Evolutionary conservation across 441 rosid species (phyloP), one percentile per base, ranked within the genome.

Genomic region (Jatropha podagrica): DNA sequence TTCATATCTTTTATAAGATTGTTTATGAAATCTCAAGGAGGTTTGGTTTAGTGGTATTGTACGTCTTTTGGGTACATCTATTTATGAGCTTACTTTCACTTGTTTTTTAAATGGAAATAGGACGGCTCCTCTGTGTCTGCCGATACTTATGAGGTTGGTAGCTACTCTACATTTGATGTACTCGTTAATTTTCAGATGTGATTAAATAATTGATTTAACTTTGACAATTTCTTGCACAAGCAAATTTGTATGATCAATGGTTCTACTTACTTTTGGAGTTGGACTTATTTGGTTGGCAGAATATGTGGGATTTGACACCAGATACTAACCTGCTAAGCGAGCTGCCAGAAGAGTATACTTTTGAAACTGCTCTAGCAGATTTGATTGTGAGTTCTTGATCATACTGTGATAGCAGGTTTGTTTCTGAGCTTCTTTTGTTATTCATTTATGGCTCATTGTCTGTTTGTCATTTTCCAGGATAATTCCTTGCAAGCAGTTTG

Each of bases 401-500:
- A 56, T 23, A 13, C 52, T 56, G 27, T 49, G 37, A 71, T 56
- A 67, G 13, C 67, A 20, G 61, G 58, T 54, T 74, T 65, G 26
- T 1, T 61, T 56, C 4, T 44, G 2, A 65, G 52, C 18, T 58
- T 42, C 37, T 61, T 69, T 63, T 74, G 18, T 71, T 52, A 64
- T 65, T 68, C 20, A 7, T 6, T n/a, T 4, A 37, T 44, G 44
- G 23, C 72, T 81, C 54, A 40, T 20, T 38, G 42, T 37, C 60
- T 74, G 32, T 14, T 76, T 42, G 72, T 42, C 51, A 23, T 76
- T 72, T 77, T 51, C 65, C 88, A 91, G 96, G 97, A 91, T 74
- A 91, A 91, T 80, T 92, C 94, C 23, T 84, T 92, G 82, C 96
- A 91, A 88, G 97, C 96, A 67, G 90, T 92, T 14, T 91, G 94